Conservation (phyloP, 805 yeast genomes). For the Lipomyces spencermartinsiae region DNA sequence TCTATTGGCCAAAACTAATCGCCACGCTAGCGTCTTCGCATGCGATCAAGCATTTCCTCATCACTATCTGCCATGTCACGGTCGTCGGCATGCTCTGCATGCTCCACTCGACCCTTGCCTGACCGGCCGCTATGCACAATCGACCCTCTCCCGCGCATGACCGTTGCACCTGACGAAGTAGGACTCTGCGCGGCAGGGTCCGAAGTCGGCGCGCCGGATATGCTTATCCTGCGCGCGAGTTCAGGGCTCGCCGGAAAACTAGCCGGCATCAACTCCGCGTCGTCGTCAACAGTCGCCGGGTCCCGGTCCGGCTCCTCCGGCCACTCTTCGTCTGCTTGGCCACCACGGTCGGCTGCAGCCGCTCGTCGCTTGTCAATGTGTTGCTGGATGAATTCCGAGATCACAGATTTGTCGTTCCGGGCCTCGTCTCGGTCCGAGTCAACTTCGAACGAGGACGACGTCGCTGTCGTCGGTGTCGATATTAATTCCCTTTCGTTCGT, state of each 20-base stretch:
- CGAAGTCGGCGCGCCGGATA: not conserved
- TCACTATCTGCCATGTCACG: conserved; percentile 23
- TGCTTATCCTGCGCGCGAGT: not conserved
- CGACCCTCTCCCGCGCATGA: not conserved
- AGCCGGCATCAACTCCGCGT: not conserved
- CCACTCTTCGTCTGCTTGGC: not conserved
- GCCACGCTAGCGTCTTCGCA: not conserved
- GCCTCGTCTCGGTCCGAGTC: conserved; percentile 2
- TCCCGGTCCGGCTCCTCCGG: not conserved
- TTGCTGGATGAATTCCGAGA: not conserved
- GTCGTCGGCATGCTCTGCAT: conserved; percentile 31
- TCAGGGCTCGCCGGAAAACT: not conserved
- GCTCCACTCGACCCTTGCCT: conserved; percentile 25
- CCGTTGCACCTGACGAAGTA: not conserved
- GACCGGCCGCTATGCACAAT: conserved; percentile 16
- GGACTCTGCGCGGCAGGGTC: not conserved
- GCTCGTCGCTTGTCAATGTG: not conserved
- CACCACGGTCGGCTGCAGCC: not conserved
- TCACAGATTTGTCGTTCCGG: not conserved
- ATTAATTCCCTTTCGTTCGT: not conserved
- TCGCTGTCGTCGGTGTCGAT: conserved; percentile 5
- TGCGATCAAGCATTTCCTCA: conserved; percentile 21
- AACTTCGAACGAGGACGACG: not conserved
- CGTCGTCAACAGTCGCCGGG: not conserved
- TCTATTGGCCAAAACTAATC: conserved; percentile 1